phyloP scores from a whole-genome alignment of 192 early-diverging fungal genomes.

The Podila horticola region DNA sequence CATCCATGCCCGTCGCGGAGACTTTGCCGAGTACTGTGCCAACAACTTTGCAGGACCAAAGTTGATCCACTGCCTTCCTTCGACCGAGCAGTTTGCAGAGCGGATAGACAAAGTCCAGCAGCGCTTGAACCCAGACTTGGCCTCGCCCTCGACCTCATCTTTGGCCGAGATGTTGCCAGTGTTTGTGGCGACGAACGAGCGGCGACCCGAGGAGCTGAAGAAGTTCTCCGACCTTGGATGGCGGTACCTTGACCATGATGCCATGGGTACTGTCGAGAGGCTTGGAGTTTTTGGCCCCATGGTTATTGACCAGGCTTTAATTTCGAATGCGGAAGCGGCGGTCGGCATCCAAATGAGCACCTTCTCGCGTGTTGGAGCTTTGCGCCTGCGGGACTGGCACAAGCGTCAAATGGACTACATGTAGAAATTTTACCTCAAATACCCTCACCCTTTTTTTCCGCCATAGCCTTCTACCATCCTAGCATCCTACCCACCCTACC shows the following conservation, averaged over 20 bases:
- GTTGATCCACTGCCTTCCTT: constrained; percentile 45
- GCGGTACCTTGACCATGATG: constrained; percentile 40
- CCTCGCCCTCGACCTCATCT: not conserved
- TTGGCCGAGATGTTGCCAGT: constrained; percentile 32
- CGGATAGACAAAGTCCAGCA: constrained; percentile 36
- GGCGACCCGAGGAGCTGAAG: constrained; percentile 41
- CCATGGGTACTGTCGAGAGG: constrained; percentile 25
- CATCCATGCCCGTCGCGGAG: constrained; percentile 45
- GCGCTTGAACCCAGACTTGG: constrained; percentile 12
- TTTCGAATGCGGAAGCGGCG: constrained; percentile 33
- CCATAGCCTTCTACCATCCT: not conserved
- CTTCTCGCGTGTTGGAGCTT: constrained; percentile 46
- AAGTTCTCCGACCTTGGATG: constrained; percentile 49
- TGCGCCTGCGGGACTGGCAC: constrained; percentile 48
- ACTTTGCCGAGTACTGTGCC: constrained; percentile 45
- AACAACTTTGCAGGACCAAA: constrained; percentile 37
- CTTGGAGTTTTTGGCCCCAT: constrained; percentile 50
- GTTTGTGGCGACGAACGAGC: constrained; percentile 48
- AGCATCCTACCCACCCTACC: not conserved
- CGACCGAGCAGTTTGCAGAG: constrained; percentile 35
- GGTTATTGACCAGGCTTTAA: constrained; percentile 45
- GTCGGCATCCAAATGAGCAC: constrained; percentile 52
- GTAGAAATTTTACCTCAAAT: constrained; percentile 5
- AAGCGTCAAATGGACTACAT: constrained; percentile 31
- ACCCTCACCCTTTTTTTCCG: not conserved